Evolutionary conservation across 371 early-diverging fungal genomes (phyloP).

Genomic region (Rhizoclosmatium hyalinum): DNA sequence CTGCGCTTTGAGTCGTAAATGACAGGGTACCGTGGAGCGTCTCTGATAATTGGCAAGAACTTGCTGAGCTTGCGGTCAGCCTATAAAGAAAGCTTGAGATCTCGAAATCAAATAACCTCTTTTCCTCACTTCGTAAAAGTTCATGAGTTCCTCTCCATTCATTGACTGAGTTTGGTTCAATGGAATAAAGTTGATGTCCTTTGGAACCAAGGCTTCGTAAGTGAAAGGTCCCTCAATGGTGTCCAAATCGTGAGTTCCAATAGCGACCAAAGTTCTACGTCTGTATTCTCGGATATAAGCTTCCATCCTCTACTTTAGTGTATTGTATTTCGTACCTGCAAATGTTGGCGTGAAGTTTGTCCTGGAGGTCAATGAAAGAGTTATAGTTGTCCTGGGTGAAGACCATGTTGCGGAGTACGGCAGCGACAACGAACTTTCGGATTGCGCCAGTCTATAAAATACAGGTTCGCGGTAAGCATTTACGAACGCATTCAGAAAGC

Average conservation of each 20-base stretch:
- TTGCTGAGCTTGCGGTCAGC: conserved; percentile 77
- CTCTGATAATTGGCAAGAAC: conserved; percentile 92
- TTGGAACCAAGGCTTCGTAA: conserved; percentile 92
- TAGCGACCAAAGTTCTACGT: conserved; percentile 96
- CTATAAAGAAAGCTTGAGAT: conserved; percentile 23
- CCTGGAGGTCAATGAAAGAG: conserved; percentile 98
- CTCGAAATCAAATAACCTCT: not conserved
- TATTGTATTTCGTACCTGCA: conserved; percentile 69
- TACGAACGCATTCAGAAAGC: not conserved
- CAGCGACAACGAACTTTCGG: conserved; percentile 93
- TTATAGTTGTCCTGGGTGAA: conserved; percentile 88
- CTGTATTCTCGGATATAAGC: conserved; percentile 46
- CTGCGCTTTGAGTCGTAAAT: conserved; percentile 84
- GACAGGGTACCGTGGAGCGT: conserved; percentile 92
- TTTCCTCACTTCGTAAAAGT: conserved; percentile 74
- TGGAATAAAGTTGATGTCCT: conserved; percentile 93
- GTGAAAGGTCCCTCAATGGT: conserved; percentile 93
- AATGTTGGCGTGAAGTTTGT: conserved; percentile 98
- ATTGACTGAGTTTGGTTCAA: conserved; percentile 90
- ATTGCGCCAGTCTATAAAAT: conserved; percentile 60
- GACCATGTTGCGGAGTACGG: conserved; percentile 89
- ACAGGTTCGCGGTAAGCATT: not conserved
- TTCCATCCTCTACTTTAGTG: not conserved
- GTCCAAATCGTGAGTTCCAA: conserved; percentile 99
- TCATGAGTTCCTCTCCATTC: conserved; percentile 89